phyloP scores from a whole-genome alignment of 1,139 yeast genomes.

The Taphrina communis region DNA sequence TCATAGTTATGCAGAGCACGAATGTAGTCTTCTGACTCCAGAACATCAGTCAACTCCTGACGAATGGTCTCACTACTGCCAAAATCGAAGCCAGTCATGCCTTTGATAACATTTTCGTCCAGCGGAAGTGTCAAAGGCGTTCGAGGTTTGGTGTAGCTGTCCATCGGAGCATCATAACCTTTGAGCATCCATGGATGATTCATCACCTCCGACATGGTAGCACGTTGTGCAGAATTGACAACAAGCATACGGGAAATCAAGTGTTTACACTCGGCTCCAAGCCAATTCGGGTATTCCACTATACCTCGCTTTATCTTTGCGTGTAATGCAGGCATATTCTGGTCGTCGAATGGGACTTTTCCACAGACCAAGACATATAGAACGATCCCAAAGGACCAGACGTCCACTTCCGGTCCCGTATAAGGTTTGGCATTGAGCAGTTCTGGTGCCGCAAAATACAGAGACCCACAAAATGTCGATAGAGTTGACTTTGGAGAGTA shows the following conservation, averaged over 20 bases:
- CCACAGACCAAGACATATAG: constrained; percentile 97
- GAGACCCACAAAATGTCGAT: constrained; percentile 95
- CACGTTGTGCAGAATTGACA: constrained; percentile 83
- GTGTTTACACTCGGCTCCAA: constrained; percentile 83
- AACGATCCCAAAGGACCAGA: constrained; percentile 98
- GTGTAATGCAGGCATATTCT: constrained; percentile 87
- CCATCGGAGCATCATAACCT: constrained; percentile 78
- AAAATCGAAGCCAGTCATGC: constrained; percentile 80
- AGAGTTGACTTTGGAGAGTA: constrained; percentile 73
- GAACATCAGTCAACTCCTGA: constrained; percentile 62
- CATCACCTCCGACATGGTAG: constrained; percentile 75
- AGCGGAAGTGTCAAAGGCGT: constrained; percentile 76
- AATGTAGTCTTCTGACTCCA: constrained; percentile 72
- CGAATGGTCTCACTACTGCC: constrained; percentile 69
- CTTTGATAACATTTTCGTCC: constrained; percentile 70
- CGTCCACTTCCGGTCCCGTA: constrained; percentile 96
- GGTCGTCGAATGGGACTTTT: constrained; percentile 95
- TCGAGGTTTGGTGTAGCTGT: constrained; percentile 76
- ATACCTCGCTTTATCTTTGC: constrained; percentile 91
- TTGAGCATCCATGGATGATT: constrained; percentile 94
- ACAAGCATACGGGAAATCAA: constrained; percentile 87
- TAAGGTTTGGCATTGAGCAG: constrained; percentile 89
- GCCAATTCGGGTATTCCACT: constrained; percentile 86
- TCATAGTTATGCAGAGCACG: constrained; percentile 72
- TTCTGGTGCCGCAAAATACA: constrained; percentile 98